Base-by-base conservation (phyloP, 2,329 filamentous ascomycete genomes). In the Lachnum nothofagi region DNA sequence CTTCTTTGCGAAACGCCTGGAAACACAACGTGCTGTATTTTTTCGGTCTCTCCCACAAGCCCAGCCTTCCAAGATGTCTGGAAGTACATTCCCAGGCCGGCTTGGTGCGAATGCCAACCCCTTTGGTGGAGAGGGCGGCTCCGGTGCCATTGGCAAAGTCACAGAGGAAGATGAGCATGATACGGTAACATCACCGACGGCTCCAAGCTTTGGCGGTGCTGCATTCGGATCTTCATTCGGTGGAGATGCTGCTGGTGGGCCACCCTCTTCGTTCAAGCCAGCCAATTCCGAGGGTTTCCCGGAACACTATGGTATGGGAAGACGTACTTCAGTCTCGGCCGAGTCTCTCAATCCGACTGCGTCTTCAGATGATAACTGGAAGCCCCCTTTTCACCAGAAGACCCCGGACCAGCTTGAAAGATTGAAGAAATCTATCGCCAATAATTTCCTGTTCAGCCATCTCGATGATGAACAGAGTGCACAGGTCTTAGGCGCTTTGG, bases 321-420 rank as follows among this genome's bases (percentile, higher is more conserved):
- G 93, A 56, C 88, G 93, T 62, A 96, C 91, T 33, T 97, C 93
- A 3, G 93, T 98, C 45, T 97, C 93, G 34, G 93, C 93, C 43
- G 93, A 98, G 71, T 96, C 91, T 1, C 77, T 97, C 63, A 95
- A 95, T 68, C 93, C 93, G 16, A 87, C 84, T 42, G 83, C 86
- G 25, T 85, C 90, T 52, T 81, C 82, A 49, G 85, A 88, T 62
- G 89, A 93, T 67, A 93, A 88, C 69, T 98, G 91, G 91, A 79
- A 83, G 24, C 89, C 93, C 7, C 93, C 93, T 2, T 80, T 80
- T 61, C 89, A 93, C 67, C 79, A 83, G 55, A 98, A 98, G 75
- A 81, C 86, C 0, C 64, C 76, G 1, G 90, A 95, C 12, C 93
- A 97, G 71, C 70, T 94, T 39, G 72, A 76, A 16, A 85, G 93